phyloP scores from a whole-genome alignment of 2,329 filamentous ascomycete genomes.

The Cercospora sp. region DNA sequence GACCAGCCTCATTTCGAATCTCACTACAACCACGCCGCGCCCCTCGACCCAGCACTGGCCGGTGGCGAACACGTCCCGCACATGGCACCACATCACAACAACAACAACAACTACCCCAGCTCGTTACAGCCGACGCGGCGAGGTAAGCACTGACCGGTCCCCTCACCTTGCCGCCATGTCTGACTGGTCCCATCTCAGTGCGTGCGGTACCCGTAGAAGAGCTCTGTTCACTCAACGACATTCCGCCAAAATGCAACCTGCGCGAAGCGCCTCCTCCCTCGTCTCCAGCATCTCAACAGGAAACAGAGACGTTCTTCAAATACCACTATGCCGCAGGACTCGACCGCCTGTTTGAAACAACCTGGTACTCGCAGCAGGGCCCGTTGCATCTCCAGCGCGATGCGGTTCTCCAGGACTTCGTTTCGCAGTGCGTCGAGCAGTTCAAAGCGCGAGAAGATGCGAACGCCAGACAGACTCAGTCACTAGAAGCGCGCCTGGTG shows the following conservation, averaged over 20 bases:
- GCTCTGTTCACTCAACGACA: conserved; percentile 22
- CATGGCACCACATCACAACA: conserved; percentile 31
- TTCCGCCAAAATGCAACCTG: conserved; percentile 29
- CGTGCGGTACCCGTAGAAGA: conserved; percentile 65
- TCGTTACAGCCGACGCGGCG: conserved; percentile 33
- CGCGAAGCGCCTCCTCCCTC: conserved; percentile 42
- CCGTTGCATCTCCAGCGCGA: conserved; percentile 57
- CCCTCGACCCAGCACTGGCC: conserved; percentile 68
- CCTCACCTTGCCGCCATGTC: not conserved
- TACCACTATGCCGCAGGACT: conserved; percentile 75
- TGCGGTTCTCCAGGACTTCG: conserved; percentile 62
- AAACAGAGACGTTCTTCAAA: conserved; percentile 71
- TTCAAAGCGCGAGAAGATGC: conserved; percentile 35
- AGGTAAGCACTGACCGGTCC: conserved; percentile 26
- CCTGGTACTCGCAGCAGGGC: conserved; percentile 70
- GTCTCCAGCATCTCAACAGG: conserved; percentile 55
- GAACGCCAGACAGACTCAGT: conserved; percentile 39
- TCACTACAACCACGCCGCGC: conserved; percentile 45
- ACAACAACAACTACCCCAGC: conserved; percentile 24
- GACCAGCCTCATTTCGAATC: conserved; percentile 11
- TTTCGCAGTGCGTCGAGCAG: conserved; percentile 62
- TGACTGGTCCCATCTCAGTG: conserved; percentile 34
- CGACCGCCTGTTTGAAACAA: conserved; percentile 75
- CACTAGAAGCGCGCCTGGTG: conserved; percentile 60
- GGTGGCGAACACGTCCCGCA: conserved; percentile 32